phyloP scores from a whole-genome alignment of 148 eudicot species.

The Rhododendron ferrugineum region DNA sequence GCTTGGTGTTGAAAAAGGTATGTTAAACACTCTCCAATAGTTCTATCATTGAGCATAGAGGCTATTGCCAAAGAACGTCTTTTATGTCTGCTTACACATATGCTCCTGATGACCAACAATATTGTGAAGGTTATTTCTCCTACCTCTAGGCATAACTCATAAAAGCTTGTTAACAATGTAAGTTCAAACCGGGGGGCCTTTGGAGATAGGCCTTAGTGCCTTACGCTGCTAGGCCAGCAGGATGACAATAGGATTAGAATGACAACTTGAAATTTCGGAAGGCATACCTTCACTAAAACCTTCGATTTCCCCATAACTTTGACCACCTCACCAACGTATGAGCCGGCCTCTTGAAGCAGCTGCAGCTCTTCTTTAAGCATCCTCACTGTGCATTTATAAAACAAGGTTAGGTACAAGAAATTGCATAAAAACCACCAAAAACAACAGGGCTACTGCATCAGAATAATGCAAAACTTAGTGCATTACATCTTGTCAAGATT shows the following conservation, averaged over 20 bases:
- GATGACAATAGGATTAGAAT: neutral
- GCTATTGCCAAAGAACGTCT: neutral
- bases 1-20: neutral
- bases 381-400: constrained; percentile 28
- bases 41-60: neutral
- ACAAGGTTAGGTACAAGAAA: neutral
- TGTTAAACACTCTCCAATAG: neutral
- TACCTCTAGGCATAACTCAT: neutral
- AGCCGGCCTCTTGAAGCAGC: constrained; percentile 51
- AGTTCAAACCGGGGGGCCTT: neutral
- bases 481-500: neutral
- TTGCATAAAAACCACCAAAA: neutral
- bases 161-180: neutral
- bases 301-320: constrained; percentile 54
- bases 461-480: neutral
- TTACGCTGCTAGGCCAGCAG: neutral
- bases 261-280: neutral
- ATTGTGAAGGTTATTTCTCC: neutral
- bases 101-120: neutral
- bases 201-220: neutral
- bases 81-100: neutral
- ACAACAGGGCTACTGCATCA: neutral
- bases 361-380: constrained; percentile 52
- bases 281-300: constrained; percentile 41
- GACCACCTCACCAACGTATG: constrained; percentile 57